phyloP scores from a whole-genome alignment of 441 rosid species.

The Syzygium malaccense region DNA sequence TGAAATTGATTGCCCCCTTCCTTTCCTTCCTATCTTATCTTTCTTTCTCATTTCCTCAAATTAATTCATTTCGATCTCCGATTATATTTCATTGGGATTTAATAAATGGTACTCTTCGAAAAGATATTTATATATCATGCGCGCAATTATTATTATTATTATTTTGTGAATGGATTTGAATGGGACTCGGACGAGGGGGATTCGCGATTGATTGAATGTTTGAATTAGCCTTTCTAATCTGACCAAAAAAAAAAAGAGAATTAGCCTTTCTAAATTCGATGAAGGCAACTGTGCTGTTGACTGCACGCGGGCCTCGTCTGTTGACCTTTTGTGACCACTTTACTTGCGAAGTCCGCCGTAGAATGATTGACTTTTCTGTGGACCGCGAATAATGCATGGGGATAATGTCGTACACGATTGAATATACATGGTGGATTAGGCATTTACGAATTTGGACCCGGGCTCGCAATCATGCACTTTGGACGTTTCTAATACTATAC shows the following conservation, averaged over 20 bases:
- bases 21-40: not conserved
- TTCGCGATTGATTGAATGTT: not conserved
- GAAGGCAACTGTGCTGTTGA: not conserved
- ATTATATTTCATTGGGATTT: not conserved
- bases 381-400: not conserved
- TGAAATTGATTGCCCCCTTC: not conserved
- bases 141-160: too few species aligned
- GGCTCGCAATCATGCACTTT: not conserved
- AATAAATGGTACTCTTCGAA: too few species aligned
- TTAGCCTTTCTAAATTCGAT: not conserved
- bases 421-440: not conserved
- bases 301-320: not conserved
- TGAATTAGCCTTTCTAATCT: not conserved
- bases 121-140: accelerated
- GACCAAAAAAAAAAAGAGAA: too few species aligned
- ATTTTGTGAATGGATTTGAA: not conserved
- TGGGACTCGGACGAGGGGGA: not conserved
- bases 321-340: not conserved
- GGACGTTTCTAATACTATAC: not conserved
- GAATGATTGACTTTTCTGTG: not conserved
- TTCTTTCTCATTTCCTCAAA: too few species aligned
- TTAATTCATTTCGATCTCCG: not conserved
- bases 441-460: not conserved
- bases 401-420: not conserved
- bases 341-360: not conserved